phyloP scores from a whole-genome alignment of 176 grass and related monocot genomes.

The Ensete ventricosum region DNA sequence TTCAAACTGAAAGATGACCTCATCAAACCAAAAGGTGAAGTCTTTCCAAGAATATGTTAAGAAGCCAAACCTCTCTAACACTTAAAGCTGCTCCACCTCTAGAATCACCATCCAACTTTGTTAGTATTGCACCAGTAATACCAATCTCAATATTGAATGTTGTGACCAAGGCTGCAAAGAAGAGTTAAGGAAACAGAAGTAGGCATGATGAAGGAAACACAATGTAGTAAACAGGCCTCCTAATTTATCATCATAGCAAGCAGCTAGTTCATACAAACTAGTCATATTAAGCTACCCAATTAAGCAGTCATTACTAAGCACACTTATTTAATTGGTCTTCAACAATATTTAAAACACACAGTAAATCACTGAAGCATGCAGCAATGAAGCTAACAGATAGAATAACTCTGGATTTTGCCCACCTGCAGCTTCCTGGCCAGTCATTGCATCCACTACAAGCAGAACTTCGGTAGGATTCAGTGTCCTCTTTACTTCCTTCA shows the following conservation, averaged over 20 bases:
- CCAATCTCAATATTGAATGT: constrained; percentile 92
- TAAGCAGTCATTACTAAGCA: neutral
- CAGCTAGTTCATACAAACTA: neutral
- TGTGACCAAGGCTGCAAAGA: constrained; percentile 68
- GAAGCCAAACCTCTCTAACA: constrained; percentile 73
- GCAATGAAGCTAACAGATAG: neutral
- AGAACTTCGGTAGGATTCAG: constrained; percentile 91
- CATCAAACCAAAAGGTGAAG: neutral
- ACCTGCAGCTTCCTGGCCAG: constrained; percentile 98
- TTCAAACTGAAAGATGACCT: no score
- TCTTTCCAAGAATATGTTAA: neutral
- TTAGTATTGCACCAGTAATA: constrained; percentile 96
- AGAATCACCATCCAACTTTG: constrained; percentile 93
- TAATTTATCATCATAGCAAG: neutral
- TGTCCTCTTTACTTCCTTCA: constrained; percentile 85
- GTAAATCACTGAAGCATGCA: neutral
- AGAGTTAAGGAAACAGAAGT: constrained; percentile 10
- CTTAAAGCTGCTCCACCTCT: constrained; percentile 95
- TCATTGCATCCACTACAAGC: constrained; percentile 99
- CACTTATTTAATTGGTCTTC: neutral
- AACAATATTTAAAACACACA: neutral
- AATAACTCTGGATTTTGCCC: constrained; percentile 1
- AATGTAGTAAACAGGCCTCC: neutral
- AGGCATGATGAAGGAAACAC: neutral
- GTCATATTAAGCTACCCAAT: neutral